Evolutionary conservation across 2,329 filamentous ascomycete species (phyloP).

Genomic region (Stachybotrys echinatus): DNA sequence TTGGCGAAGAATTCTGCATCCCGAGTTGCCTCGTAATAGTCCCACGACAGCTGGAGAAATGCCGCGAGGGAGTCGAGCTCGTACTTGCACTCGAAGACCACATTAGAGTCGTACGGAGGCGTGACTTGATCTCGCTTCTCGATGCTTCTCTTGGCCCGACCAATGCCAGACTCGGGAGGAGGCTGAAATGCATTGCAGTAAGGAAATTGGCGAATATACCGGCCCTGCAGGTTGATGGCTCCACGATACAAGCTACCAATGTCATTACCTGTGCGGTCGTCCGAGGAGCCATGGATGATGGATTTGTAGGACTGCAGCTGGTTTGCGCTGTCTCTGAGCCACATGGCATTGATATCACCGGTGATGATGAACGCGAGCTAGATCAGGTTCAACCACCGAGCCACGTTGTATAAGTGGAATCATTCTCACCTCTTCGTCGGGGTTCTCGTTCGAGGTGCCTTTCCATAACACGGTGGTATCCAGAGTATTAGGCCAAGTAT

Average conservation of each 20-base stretch:
- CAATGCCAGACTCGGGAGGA: constrained; percentile 58
- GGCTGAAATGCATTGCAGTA: constrained; percentile 96
- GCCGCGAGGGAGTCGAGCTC: constrained; percentile 87
- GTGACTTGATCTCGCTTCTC: constrained; percentile 45
- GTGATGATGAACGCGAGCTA: constrained; percentile 76
- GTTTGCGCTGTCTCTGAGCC: constrained; percentile 84
- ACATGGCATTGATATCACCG: constrained; percentile 88
- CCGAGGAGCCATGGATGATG: constrained; percentile 48
- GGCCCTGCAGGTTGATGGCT: constrained; percentile 70
- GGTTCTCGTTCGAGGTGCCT: constrained; percentile 50
- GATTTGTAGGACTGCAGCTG: constrained; percentile 71
- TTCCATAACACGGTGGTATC: constrained; percentile 70
- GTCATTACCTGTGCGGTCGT: constrained; percentile 37
- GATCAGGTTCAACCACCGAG: not conserved
- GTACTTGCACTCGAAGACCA: constrained; percentile 94
- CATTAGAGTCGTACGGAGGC: constrained; percentile 60
- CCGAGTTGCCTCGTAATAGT: constrained; percentile 70
- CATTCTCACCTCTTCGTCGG: constrained; percentile 48
- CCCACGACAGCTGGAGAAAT: constrained; percentile 75
- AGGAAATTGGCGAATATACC: constrained; percentile 64
- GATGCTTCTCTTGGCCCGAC: constrained; percentile 13
- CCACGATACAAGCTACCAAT: constrained; percentile 67
- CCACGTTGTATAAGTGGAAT: not conserved
- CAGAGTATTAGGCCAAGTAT: constrained; percentile 69
- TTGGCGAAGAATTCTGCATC: constrained; percentile 71